Evolutionary conservation across 192 early-diverging fungal genomes (phyloP), one percentile per base, ranked within the genome.

Genomic region (Gonapodya prolifera): DNA sequence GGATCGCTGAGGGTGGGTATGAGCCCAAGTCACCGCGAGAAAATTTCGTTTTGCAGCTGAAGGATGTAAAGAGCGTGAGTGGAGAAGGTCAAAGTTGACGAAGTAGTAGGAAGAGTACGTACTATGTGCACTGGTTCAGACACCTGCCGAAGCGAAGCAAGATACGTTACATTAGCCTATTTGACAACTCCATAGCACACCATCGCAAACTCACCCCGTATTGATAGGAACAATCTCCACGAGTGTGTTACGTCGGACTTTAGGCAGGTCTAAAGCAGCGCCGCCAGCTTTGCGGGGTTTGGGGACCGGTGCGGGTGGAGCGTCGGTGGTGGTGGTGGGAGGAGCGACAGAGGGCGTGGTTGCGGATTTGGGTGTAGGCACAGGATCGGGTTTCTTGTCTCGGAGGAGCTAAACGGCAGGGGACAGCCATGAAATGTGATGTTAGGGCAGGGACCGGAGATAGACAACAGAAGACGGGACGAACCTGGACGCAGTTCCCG

Each of bases 211-310:
- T 29, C 69, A 84, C 78, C 84, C 86, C 17, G 88, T 89, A 77
- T 89, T 89, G 78, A 89, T 87, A 35, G 88, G 85, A 77, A 89
- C 86, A 69, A 89, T 89, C 76, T 89, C 88, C 69, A 89, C 85
- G 17, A 78, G 83, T 2, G 85, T 82, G 78, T 89, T 89, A 78
- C 82, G 34, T 16, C 88, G 76, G 29, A 89, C 80, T 78, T 89
- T 89, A 13, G 87, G 88, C 36, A 89, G 70, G 69, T 89, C 86
- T 73, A 89, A 76, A 33, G 73, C 36, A 2, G 88, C 85, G 30
- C 88, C 88, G 32, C 87, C 88, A 2, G 82, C 83, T 61, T 87
- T 89, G 34, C 82, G 45, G 80, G 83, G 85, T 70, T 75, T 77
- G 1, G 45, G 45, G 8, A 61, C 23, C 45, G 45, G 45, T 8